A percentile compares a stretch with the other conserved stretches of the same genome.
These are phyloP conservation scores for Exophiala alcalophila DNA, from an alignment of 2,329 filamentous ascomycete genomes.

Conservation along the genomic window DNA sequence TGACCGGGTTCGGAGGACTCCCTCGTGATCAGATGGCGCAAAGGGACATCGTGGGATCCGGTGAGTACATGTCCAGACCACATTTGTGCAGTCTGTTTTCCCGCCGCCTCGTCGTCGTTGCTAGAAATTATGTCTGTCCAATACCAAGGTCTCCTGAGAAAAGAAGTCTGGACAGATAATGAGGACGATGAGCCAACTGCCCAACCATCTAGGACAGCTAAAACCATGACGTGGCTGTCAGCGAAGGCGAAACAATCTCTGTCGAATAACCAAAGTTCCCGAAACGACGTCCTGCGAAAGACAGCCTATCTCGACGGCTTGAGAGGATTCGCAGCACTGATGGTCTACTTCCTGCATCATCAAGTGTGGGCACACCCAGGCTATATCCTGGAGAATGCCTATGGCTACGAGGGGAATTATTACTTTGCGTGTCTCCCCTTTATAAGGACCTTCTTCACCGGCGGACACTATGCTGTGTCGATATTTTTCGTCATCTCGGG, in stretches of 20 bases:
- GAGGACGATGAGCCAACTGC: not conserved
- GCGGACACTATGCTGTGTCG: conserved; percentile 39
- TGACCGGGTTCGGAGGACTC: too few species aligned
- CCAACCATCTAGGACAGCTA: not conserved
- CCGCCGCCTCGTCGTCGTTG: too few species aligned
- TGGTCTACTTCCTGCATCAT: conserved; percentile 66
- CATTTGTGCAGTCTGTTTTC: too few species aligned
- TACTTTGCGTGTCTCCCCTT: conserved; percentile 55
- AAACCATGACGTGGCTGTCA: not conserved
- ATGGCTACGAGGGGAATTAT: conserved; percentile 49
- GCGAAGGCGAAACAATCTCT: not conserved
- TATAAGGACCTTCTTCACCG: conserved; percentile 59
- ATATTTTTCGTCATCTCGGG: conserved; percentile 51
- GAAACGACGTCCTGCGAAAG: conserved; percentile 4
- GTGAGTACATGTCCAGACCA: too few species aligned
- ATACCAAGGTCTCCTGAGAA: conserved; percentile 1
- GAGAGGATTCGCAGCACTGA: conserved; percentile 63
- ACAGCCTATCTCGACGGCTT: conserved; percentile 64
- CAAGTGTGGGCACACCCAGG: conserved; percentile 55
- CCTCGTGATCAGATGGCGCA: too few species aligned
- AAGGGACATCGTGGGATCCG: too few species aligned
- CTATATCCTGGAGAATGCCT: conserved; percentile 51
- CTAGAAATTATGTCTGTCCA: conserved; percentile 4
- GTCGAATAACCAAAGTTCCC: not conserved
- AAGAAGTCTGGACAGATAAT: not conserved